Evolutionary conservation across 495 filamentous ascomycete genomes (phyloP).

Genomic region (Annulohypoxylon maeteangense): DNA sequence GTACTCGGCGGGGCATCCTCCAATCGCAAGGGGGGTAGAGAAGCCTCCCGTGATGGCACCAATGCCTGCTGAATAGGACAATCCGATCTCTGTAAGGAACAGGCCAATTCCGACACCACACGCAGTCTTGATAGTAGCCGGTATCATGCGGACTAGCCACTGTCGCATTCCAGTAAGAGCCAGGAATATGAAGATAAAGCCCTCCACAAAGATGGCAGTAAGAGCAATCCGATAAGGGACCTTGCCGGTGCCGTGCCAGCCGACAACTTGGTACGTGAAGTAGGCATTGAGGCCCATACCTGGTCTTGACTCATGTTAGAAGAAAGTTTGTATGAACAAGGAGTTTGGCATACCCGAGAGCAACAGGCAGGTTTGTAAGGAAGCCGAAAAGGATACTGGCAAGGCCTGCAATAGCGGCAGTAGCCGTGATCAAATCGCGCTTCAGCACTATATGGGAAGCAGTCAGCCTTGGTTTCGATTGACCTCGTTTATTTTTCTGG

Average conservation of each 20-base stretch:
- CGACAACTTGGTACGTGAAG: constrained; percentile 88
- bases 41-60: constrained; percentile 70
- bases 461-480: constrained; percentile 20
- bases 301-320: constrained; percentile 60
- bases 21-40: constrained; percentile 73
- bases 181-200: constrained; percentile 70
- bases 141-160: constrained; percentile 84
- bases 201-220: constrained; percentile 86
- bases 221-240: constrained; percentile 76
- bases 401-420: constrained; percentile 73
- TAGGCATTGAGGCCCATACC: constrained; percentile 89
- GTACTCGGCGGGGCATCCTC: constrained; percentile 66
- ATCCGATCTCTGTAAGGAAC: constrained; percentile 80
- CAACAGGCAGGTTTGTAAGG: constrained; percentile 64
- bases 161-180: constrained; percentile 83
- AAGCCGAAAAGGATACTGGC: constrained; percentile 63
- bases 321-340: constrained; percentile 44
- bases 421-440: constrained; percentile 81
- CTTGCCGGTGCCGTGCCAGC: constrained; percentile 72
- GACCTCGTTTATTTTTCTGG: not conserved
- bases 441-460: constrained; percentile 62
- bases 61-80: constrained; percentile 80
- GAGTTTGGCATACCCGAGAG: constrained; percentile 63
- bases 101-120: constrained; percentile 83
- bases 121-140: constrained; percentile 80